Evolutionary conservation across 2,329 filamentous ascomycete genomes (phyloP).

Genomic region (Mycosphaerella arachidis): DNA sequence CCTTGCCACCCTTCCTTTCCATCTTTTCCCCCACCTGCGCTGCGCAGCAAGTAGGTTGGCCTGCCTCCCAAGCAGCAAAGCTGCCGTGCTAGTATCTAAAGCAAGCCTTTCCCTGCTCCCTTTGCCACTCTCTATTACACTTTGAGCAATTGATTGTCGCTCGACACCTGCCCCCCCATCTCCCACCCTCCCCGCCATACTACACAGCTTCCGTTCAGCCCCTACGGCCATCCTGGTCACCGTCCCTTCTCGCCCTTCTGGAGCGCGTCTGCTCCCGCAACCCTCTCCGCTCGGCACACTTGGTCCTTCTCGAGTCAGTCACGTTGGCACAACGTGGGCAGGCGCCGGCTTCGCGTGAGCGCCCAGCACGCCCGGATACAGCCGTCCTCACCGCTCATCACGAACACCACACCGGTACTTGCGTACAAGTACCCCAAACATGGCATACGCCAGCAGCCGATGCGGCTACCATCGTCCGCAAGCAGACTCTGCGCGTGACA

Average conservation of each 20-base stretch:
- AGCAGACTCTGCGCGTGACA: conserved; percentile 20
- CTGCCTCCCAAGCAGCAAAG: conserved; percentile 1
- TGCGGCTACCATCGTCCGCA: conserved; percentile 24
- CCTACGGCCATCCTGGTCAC: conserved; percentile 5
- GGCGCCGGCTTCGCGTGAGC: conserved; percentile 15
- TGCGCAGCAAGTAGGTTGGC: not conserved
- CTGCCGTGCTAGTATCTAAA: conserved; percentile 19
- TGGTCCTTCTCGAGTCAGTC: conserved; percentile 19
- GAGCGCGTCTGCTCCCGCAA: conserved; percentile 5
- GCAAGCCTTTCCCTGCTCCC: conserved; percentile 31
- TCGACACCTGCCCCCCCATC: conserved; percentile 10
- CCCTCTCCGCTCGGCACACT: conserved; percentile 6
- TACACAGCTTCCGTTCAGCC: not conserved
- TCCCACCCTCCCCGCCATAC: not conserved
- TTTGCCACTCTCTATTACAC: conserved; percentile 22
- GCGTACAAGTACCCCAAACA: conserved; percentile 25
- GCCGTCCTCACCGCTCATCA: conserved; percentile 27
- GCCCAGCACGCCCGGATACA: conserved; percentile 15
- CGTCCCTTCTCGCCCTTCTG: not conserved
- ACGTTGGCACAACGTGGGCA: conserved; percentile 12
- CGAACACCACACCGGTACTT: conserved; percentile 15
- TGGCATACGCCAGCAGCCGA: conserved; percentile 24
- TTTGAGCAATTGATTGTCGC: conserved; percentile 30
- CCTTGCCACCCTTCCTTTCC: not conserved
- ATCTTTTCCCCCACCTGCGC: not conserved